Base-by-base conservation (phyloP, 495 filamentous ascomycete genomes). In the Penicillium desertorum region DNA sequence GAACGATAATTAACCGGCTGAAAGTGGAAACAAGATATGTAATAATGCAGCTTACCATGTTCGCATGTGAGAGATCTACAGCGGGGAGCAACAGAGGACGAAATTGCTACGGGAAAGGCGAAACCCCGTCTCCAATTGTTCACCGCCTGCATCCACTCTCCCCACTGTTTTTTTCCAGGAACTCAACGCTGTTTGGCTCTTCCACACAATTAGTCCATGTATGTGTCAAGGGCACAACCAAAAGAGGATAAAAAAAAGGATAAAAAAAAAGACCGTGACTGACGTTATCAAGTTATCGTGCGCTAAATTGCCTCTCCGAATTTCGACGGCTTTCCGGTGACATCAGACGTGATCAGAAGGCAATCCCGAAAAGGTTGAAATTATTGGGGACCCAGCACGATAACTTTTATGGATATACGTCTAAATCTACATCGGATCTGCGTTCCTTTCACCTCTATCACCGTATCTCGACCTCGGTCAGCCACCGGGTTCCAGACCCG, bases 381-480 rank as follows among this genome's bases (percentile, higher is more conserved):
- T 59, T 36, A 59, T 62, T 45, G 64, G 59, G 58, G 8, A 11
- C 37, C 51, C 51, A 34, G 12, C 37, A 52, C 51, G 51, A 53
- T 11, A n/a, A 41, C 20, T 52, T 45, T 25, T 50, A 44, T 65
- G 64, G 59, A 65, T 60, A 63, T 51, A 27, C 39, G 36, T 41
- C 57, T 55, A 59, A 60, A 50, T 48, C 25, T 58, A 48, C 44
- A 39, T 55, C 65, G 63, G 61, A 64, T 61, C 53, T 64, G 27
- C 59, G 54, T 67, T 69, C 64, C 62, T 59, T 51, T 36, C 52
- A 30, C 30, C 34, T 54, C 49, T 62, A 45, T 49, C 56, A 56
- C 54, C 23, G 10, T 47, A 48, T 12, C 29, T 46, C 39, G 59
- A 62, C 66, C 66, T 67, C 66, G 63, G 66, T 64, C 61, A 49